Percentiles rank a stretch among this genome's conserved stretches.
Evolutionary conservation across 169 alveolate genomes (phyloP).

Genomic region (Plasmodium falciparum): DNA sequence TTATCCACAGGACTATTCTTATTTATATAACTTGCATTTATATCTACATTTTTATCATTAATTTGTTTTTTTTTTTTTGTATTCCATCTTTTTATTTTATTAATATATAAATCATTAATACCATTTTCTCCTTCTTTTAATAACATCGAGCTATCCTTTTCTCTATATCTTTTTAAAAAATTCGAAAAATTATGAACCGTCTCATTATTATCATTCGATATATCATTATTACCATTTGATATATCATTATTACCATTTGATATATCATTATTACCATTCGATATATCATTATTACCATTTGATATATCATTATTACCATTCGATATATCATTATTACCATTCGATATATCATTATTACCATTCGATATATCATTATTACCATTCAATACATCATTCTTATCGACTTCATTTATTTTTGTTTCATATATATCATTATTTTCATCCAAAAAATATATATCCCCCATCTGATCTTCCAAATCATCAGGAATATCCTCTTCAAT

Average conservation of each 20-base stretch:
- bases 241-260: background rate
- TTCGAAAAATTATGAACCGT: background rate
- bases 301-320: background rate
- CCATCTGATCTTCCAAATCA: background rate
- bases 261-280: background rate
- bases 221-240: background rate
- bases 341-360: background rate
- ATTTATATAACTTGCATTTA: too few relatives aligned
- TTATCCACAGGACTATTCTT: too few relatives aligned
- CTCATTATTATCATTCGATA: background rate
- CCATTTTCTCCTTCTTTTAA: background rate
- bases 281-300: background rate
- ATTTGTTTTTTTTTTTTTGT: slow-evolving; percentile 7
- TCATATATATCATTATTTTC: background rate
- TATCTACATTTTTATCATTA: background rate
- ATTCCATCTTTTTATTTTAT: background rate
- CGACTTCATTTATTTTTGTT: background rate
- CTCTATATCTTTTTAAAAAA: slow-evolving; percentile 14
- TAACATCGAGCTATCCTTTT: slow-evolving; percentile 1
- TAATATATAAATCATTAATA: background rate
- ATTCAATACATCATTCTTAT: background rate
- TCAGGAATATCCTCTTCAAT: background rate
- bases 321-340: background rate
- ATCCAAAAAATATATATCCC: background rate
- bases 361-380: background rate